Evolutionary conservation across 768 basidiomycete genomes (phyloP).

Genomic region (Strobilomyces dryophilus): DNA sequence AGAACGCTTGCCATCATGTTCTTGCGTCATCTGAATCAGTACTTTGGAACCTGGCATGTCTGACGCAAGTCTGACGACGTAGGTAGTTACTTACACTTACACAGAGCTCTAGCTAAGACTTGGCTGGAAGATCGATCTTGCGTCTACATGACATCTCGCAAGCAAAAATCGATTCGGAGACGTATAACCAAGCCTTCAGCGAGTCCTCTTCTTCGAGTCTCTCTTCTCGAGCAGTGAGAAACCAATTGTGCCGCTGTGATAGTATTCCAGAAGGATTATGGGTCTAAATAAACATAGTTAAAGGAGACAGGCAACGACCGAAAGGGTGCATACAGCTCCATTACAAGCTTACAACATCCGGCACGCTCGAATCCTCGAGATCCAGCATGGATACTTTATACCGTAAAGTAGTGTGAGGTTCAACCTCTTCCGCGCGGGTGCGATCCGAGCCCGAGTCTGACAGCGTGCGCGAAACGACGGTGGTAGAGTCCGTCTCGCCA

Average conservation of each 20-base stretch:
- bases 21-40: too few relatives aligned
- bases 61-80: too few relatives aligned
- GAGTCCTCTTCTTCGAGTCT: not conserved
- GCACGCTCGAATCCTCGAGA: constrained; percentile 24
- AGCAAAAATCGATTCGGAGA: too few relatives aligned
- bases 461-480: constrained; percentile 23
- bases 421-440: constrained; percentile 23
- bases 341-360: constrained; percentile 11
- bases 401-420: constrained; percentile 21
- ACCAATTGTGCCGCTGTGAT: not conserved
- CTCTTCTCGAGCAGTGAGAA: not conserved
- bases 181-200: too few relatives aligned
- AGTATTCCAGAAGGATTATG: constrained; percentile 3
- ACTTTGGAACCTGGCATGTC: too few relatives aligned
- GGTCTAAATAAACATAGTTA: constrained; percentile 28
- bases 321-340: not conserved
- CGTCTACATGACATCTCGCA: too few relatives aligned
- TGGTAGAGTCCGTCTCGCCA: constrained; percentile 19
- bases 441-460: constrained; percentile 29
- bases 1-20: too few relatives aligned
- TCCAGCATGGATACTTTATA: constrained; percentile 23
- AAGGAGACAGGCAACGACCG: constrained; percentile 1
- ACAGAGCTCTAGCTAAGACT: too few relatives aligned
- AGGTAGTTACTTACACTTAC: too few relatives aligned
- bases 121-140: too few relatives aligned